Conservation (phyloP, 352 stramenopile genomes). For the Pythium volutum region DNA sequence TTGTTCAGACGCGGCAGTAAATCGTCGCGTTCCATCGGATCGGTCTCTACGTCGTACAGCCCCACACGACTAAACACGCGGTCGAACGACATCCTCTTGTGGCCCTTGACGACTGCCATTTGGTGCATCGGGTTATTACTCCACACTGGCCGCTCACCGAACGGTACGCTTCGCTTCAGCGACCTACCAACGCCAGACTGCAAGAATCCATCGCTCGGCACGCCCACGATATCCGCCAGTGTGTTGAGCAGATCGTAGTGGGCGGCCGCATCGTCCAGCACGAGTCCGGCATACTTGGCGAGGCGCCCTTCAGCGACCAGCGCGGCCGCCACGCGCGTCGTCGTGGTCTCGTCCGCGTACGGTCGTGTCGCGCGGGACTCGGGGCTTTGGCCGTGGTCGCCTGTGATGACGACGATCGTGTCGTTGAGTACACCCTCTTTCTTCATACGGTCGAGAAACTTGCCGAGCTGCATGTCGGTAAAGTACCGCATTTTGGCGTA, state of each 20-base stretch:
- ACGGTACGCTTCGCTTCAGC: conserved; percentile 37
- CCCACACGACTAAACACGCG: conserved; percentile 28
- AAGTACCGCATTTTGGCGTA: conserved; percentile 55
- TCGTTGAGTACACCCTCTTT: conserved; percentile 40
- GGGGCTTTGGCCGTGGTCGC: conserved; percentile 44
- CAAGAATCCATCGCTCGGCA: conserved; percentile 19
- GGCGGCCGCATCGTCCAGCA: conserved; percentile 15
- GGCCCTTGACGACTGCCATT: conserved; percentile 34
- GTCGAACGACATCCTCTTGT: conserved; percentile 41
- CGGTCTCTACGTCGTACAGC: conserved; percentile 35
- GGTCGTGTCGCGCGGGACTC: conserved; percentile 19
- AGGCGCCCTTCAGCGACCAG: conserved; percentile 23
- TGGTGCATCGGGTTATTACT: conserved; percentile 55
- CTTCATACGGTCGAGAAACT: conserved; percentile 51
- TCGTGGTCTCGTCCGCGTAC: conserved; percentile 27
- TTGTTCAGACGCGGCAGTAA: conserved; percentile 27
- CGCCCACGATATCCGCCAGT: conserved; percentile 23
- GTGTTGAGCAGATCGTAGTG: conserved; percentile 28
- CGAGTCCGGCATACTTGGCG: conserved; percentile 7
- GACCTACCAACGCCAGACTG: conserved; percentile 24
- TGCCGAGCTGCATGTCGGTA: conserved; percentile 37
- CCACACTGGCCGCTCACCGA: conserved; percentile 35
- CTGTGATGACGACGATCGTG: conserved; percentile 48
- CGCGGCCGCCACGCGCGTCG: conserved; percentile 20
- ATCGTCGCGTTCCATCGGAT: conserved; percentile 38